Evolutionary conservation across 768 basidiomycete genomes (phyloP).

Genomic region (Krasilnikovozyma curviuscula): DNA sequence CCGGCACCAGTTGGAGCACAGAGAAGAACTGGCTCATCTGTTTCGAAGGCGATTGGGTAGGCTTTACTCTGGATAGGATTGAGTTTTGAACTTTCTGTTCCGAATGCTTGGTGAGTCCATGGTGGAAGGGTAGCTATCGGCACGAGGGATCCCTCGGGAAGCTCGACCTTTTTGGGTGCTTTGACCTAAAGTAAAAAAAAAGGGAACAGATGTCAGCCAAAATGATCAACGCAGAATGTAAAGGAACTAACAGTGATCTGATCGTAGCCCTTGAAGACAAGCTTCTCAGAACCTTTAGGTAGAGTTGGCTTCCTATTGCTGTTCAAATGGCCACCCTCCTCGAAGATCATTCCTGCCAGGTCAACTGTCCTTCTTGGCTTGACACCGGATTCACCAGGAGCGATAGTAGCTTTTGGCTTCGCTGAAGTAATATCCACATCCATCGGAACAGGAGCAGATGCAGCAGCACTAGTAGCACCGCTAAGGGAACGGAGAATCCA

Average conservation of each 20-base stretch:
- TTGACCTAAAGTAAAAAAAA: too few species aligned
- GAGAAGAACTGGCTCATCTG: conserved; percentile 81
- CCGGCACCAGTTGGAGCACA: conserved; percentile 98
- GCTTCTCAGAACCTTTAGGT: conserved; percentile 93
- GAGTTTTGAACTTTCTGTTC: conserved; percentile 30
- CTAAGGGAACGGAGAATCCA: conserved; percentile 83
- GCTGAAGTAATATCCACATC: too few species aligned
- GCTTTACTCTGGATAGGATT: conserved; percentile 88
- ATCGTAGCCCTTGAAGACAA: conserved; percentile 87
- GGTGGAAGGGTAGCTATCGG: conserved; percentile 51
- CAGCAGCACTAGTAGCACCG: conserved; percentile 50
- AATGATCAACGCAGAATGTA: too few species aligned
- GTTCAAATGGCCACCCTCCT: conserved; percentile 91
- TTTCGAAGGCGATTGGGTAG: conserved; percentile 79
- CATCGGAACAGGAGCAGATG: too few species aligned
- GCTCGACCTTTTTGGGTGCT: conserved; percentile 53
- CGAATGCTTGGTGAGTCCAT: conserved; percentile 77
- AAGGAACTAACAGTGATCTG: conserved; percentile 97
- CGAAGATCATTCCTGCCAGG: conserved; percentile 85
- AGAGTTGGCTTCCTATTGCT: conserved; percentile 97
- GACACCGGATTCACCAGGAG: conserved; percentile 58
- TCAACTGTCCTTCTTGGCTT: conserved; percentile 74
- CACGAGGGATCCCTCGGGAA: conserved; percentile 37
- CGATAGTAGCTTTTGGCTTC: conserved; percentile 54
- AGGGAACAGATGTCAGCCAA: too few species aligned